Evolutionary conservation across 345 rosid species (phyloP).

Genomic region (Populus nigra): DNA sequence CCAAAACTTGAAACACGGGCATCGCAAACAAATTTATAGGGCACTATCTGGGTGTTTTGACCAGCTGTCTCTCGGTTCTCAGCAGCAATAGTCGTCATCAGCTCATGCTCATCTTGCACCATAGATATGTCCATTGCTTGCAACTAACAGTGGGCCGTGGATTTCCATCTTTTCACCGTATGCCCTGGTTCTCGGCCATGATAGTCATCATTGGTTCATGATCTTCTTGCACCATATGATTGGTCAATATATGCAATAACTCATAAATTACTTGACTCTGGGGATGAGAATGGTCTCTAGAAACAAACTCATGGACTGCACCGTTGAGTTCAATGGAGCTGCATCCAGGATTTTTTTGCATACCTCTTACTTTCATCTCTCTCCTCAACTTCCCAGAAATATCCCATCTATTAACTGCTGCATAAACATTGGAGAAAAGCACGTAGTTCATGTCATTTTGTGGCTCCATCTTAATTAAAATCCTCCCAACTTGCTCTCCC

Average conservation of each 20-base stretch:
- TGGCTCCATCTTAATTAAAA: slow-evolving; percentile 21
- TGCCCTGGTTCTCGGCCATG: background rate
- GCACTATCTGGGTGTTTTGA: too few species aligned
- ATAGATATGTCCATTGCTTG: too few species aligned
- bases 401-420: slow-evolving; percentile 19
- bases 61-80: too few species aligned
- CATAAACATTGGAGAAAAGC: slow-evolving; percentile 21
- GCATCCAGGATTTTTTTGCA: slow-evolving; percentile 21
- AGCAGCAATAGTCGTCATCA: too few species aligned
- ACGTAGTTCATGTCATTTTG: slow-evolving; percentile 24
- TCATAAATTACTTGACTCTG: slow-evolving; percentile 8
- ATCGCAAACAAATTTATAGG: background rate
- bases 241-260: slow-evolving; percentile 8
- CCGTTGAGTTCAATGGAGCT: slow-evolving; percentile 19
- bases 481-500: slow-evolving; percentile 19
- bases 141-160: too few species aligned
- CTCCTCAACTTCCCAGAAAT: slow-evolving; percentile 15
- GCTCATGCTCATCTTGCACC: too few species aligned
- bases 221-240: slow-evolving; percentile 5
- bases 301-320: slow-evolving; percentile 21
- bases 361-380: slow-evolving; percentile 18
- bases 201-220: background rate
- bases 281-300: slow-evolving; percentile 18
- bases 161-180: background rate
- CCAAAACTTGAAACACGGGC: background rate